Evolutionary conservation across 352 stramenopile genomes (phyloP).

Genomic region (Globisporangium echinulatum): DNA sequence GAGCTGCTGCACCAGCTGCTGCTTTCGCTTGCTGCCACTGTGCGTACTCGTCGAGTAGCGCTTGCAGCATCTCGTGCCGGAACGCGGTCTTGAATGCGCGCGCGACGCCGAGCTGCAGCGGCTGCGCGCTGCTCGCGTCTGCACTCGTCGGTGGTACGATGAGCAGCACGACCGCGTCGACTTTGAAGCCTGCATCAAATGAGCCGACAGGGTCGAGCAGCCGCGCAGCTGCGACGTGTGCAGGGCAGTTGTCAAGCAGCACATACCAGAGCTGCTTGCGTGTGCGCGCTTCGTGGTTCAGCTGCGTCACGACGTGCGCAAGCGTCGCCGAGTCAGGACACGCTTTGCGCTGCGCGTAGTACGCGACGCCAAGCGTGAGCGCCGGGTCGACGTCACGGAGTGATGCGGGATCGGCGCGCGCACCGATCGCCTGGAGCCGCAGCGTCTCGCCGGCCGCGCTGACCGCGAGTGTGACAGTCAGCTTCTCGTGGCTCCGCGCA

Average conservation of each 20-base stretch:
- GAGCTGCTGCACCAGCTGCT: neutral
- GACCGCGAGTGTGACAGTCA: slow-evolving; percentile 48
- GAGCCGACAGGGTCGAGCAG: slow-evolving; percentile 50
- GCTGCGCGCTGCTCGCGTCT: slow-evolving; percentile 25
- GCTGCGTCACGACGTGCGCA: slow-evolving; percentile 44
- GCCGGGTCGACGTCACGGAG: slow-evolving; percentile 34
- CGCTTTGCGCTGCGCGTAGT: slow-evolving; percentile 32
- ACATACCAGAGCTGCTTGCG: slow-evolving; percentile 67
- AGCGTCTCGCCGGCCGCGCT: slow-evolving; percentile 66
- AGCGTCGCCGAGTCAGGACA: slow-evolving; percentile 52
- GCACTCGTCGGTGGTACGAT: slow-evolving; percentile 43
- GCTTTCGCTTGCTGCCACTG: slow-evolving; percentile 7
- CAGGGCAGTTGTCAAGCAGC: slow-evolving; percentile 55
- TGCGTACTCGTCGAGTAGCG: slow-evolving; percentile 28
- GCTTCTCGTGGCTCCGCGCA: slow-evolving; percentile 32
- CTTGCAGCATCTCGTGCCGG: slow-evolving; percentile 48
- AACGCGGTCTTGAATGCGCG: slow-evolving; percentile 56
- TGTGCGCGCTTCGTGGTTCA: slow-evolving; percentile 49
- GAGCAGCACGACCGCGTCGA: slow-evolving; percentile 59
- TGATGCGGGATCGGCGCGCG: slow-evolving; percentile 26
- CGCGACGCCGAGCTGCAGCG: slow-evolving; percentile 52
- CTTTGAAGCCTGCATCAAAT: slow-evolving; percentile 51
- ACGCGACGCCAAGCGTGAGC: slow-evolving; percentile 30
- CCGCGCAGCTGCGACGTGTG: slow-evolving; percentile 56
- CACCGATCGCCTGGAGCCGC: slow-evolving; percentile 50